A percentile compares a stretch with the other conserved stretches of the same genome.
phyloP scores from a whole-genome alignment of 495 filamentous ascomycete genomes.

The Saxophila tyrrhenica region DNA sequence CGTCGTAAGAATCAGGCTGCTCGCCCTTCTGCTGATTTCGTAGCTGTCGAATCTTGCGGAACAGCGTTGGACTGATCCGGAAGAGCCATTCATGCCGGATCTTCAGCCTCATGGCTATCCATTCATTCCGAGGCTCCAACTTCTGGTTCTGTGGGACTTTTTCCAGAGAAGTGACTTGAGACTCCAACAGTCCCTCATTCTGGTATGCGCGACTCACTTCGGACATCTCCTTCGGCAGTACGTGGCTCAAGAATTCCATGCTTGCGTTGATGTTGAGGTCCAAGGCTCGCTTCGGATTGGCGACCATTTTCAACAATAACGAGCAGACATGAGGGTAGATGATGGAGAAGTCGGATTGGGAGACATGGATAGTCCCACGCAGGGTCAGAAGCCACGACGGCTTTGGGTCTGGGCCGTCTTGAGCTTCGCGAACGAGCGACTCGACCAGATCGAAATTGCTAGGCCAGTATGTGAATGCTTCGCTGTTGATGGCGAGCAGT shows the following conservation, averaged over 20 bases:
- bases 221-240: slow-evolving; percentile 15
- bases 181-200: slow-evolving; percentile 17
- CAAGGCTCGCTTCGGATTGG: slow-evolving; percentile 44
- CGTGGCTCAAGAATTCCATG: slow-evolving; percentile 23
- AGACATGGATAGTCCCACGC: slow-evolving; percentile 47
- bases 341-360: slow-evolving; percentile 48
- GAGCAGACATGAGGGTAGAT: slow-evolving; percentile 46
- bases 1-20: slow-evolving; percentile 10
- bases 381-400: slow-evolving; percentile 48
- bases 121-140: slow-evolving; percentile 17
- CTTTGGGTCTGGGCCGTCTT: slow-evolving; percentile 1
- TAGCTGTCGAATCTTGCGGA: slow-evolving; percentile 4
- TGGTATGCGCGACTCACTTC: slow-evolving; percentile 18
- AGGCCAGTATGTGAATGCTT: slow-evolving; percentile 53
- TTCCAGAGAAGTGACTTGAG: slow-evolving; percentile 6
- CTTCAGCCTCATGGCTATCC: slow-evolving; percentile 12
- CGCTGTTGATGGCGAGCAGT: slow-evolving; percentile 46
- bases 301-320: slow-evolving; percentile 44
- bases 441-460: slow-evolving; percentile 43
- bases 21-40: slow-evolving; percentile 3
- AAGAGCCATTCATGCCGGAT: slow-evolving; percentile 20
- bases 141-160: slow-evolving; percentile 8
- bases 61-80: slow-evolving; percentile 15
- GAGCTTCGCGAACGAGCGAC: slow-evolving; percentile 39
- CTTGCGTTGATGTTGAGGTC: slow-evolving; percentile 44